A percentile compares a stretch with the other conserved stretches of the same genome.
phyloP scores from a whole-genome alignment of 768 basidiomycete species.

The Naganishia kalamii region DNA sequence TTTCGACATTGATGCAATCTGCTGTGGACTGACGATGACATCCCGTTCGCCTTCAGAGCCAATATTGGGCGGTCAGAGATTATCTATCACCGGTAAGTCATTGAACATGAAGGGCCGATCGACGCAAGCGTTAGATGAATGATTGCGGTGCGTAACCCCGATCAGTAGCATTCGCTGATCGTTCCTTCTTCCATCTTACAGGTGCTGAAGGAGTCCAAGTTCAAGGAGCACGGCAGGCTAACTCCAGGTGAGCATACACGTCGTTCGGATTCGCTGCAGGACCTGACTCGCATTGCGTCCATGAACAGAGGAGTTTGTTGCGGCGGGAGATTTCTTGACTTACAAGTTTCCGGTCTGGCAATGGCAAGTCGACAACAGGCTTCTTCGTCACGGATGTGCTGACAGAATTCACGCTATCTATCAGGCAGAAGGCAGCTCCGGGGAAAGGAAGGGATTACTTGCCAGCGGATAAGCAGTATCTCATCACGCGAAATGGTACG shows the following conservation, averaged over 20 bases:
- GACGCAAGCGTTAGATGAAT: neutral
- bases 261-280: constrained; percentile 31
- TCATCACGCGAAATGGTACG: constrained; percentile 73
- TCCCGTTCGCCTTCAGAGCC: constrained; percentile 55
- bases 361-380: constrained; percentile 58
- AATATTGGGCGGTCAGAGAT: constrained; percentile 88
- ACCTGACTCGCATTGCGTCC: neutral
- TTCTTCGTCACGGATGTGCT: neutral
- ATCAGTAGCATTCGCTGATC: neutral
- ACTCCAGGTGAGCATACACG: constrained; percentile 62
- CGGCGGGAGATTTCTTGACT: constrained; percentile 90
- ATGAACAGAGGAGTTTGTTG: constrained; percentile 86
- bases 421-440: constrained; percentile 86
- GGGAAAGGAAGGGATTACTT: constrained; percentile 82
- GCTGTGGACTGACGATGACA: neutral
- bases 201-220: constrained; percentile 97
- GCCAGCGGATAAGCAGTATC: constrained; percentile 92
- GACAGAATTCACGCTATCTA: neutral
- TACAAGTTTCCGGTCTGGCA: constrained; percentile 99
- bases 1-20: neutral
- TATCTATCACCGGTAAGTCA: constrained; percentile 59
- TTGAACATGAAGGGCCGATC: constrained; percentile 23
- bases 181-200: constrained; percentile 41
- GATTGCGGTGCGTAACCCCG: neutral
- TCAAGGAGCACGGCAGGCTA: constrained; percentile 96